These are phyloP conservation scores for Ustilago sp. DNA, from an alignment of 1,284 basidiomycete species.

Conservation along the genomic window DNA sequence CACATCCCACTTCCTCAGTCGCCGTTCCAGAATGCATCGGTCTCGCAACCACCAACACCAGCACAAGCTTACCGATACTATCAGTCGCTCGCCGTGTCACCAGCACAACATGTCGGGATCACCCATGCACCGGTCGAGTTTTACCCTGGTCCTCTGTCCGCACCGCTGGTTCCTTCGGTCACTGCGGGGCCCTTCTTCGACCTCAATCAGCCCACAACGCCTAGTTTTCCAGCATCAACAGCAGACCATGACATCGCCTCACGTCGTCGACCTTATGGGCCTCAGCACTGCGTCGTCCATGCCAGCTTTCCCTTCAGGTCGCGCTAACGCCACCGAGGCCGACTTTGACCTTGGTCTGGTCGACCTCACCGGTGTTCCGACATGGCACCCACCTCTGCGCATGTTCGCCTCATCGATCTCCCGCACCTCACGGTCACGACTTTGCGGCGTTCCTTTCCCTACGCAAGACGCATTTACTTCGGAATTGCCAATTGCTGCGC, in stretches of 20 bases:
- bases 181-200: constrained; percentile 18
- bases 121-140: constrained; percentile 16
- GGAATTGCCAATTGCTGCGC: constrained; percentile 27
- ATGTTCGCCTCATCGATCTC: constrained; percentile 50
- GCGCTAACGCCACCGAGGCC: constrained; percentile 36
- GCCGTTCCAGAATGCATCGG: constrained; percentile 31
- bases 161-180: constrained; percentile 23
- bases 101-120: constrained; percentile 3
- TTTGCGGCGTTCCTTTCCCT: constrained; percentile 52
- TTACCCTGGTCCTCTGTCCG: constrained; percentile 17
- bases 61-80: constrained; percentile 36
- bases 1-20: constrained; percentile 19
- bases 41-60: constrained; percentile 45
- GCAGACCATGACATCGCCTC: constrained; percentile 25
- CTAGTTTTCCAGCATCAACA: constrained; percentile 1
- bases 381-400: constrained; percentile 50
- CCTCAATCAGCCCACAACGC: constrained; percentile 6
- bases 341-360: constrained; percentile 35
- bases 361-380: constrained; percentile 25
- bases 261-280: constrained; percentile 34
- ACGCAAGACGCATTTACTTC: constrained; percentile 34
- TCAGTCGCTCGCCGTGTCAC: constrained; percentile 21
- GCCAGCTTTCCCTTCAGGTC: constrained; percentile 17
- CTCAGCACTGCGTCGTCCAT: constrained; percentile 19
- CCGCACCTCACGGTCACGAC: constrained; percentile 50